Percentiles rank a stretch among this genome's conserved stretches.
These are phyloP conservation scores for Halophytophthora polymorphica DNA, from an alignment of 352 stramenopile species.

Conservation along the genomic window DNA sequence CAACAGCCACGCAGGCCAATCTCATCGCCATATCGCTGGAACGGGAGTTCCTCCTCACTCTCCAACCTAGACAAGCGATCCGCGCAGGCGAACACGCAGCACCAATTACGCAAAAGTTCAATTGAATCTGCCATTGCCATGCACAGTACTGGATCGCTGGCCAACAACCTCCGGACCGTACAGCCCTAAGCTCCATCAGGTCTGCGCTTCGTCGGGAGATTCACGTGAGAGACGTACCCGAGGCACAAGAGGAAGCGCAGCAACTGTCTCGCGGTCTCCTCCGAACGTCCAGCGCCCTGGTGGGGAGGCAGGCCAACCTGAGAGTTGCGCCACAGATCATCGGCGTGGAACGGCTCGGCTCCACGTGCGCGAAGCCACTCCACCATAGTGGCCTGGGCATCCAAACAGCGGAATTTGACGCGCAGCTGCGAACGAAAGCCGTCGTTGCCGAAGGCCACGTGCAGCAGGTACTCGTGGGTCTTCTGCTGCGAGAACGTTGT, in stretches of 20 bases:
- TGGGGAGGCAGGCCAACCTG: slow-evolving; percentile 1
- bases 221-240: slow-evolving; percentile 42
- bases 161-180: too few species aligned
- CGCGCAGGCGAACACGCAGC: too few species aligned
- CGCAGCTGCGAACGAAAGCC: slow-evolving; percentile 29
- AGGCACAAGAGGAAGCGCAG: slow-evolving; percentile 50
- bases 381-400: slow-evolving; percentile 39
- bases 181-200: slow-evolving; percentile 1
- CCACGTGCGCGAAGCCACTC: slow-evolving; percentile 46
- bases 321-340: slow-evolving; percentile 17
- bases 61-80: too few species aligned
- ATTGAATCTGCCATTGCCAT: too few species aligned
- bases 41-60: too few species aligned
- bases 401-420: slow-evolving; percentile 50
- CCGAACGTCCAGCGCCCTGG: slow-evolving; percentile 5
- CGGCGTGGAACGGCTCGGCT: slow-evolving; percentile 19
- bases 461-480: slow-evolving; percentile 32
- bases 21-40: too few species aligned
- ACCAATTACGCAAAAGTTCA: too few species aligned
- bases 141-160: too few species aligned
- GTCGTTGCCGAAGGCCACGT: slow-evolving; percentile 29
- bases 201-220: slow-evolving; percentile 10
- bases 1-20: too few species aligned
- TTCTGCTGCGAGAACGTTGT: neutral
- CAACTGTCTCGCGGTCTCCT: slow-evolving; percentile 35